Conservation (phyloP, 495 filamentous ascomycete genomes). For the Penicillium verhagenii region DNA sequence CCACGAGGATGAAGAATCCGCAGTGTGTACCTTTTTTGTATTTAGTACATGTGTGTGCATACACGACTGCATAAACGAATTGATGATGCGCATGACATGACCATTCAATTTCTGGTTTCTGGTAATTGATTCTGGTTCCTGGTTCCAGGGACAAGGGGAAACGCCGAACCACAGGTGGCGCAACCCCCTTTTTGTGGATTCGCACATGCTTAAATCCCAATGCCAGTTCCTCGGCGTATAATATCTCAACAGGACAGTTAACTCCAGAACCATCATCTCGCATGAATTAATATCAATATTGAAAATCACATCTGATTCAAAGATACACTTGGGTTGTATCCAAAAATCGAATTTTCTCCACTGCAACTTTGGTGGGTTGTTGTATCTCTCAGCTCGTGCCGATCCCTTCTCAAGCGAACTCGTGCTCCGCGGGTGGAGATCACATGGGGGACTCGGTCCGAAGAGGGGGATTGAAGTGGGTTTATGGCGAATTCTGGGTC, state of each 20-base stretch:
- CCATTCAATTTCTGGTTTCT: background rate
- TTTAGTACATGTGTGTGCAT: too few relatives aligned
- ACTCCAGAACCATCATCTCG: background rate
- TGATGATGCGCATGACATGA: slow-evolving; percentile 5
- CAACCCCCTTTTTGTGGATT: background rate
- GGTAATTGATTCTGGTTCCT: slow-evolving; percentile 3
- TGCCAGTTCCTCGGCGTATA: background rate
- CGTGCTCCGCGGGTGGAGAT: slow-evolving; percentile 10
- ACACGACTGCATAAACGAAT: background rate
- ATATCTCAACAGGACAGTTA: too few relatives aligned
- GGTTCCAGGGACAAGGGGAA: background rate
- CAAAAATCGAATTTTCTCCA: background rate
- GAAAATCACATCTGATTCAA: background rate
- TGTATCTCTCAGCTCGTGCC: background rate
- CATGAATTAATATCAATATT: background rate
- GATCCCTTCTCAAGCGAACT: slow-evolving; percentile 19
- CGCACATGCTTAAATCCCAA: slow-evolving; percentile 7
- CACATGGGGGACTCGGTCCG: slow-evolving; percentile 1
- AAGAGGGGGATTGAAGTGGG: too few relatives aligned
- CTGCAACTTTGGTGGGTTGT: too few relatives aligned
- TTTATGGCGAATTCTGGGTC: too few relatives aligned
- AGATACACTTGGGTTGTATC: background rate
- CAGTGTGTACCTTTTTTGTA: too few relatives aligned
- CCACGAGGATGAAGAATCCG: too few relatives aligned
- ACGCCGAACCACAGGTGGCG: slow-evolving; percentile 1